A percentile compares a stretch with the other conserved stretches of the same genome.
phyloP scores from a whole-genome alignment of 1,284 basidiomycete species.

The Naganishia sp. region DNA sequence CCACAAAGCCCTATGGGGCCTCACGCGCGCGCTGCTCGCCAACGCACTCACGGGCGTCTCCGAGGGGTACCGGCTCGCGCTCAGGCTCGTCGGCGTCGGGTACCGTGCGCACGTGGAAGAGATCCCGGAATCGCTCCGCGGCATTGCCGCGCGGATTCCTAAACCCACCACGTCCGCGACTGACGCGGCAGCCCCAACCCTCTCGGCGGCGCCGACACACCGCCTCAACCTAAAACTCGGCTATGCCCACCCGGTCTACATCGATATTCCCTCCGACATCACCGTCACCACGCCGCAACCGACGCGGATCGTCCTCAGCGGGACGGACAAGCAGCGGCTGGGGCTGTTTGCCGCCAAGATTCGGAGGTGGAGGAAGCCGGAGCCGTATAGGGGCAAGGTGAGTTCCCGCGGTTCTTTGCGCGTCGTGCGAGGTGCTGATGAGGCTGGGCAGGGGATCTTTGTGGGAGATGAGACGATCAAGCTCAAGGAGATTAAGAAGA shows the following conservation, averaged over 20 bases:
- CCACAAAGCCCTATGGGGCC: slow-evolving; percentile 89
- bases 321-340: slow-evolving; percentile 62
- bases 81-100: slow-evolving; percentile 92
- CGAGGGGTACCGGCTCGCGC: slow-evolving; percentile 75
- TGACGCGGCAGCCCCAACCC: too few relatives aligned
- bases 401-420: slow-evolving; percentile 46
- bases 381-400: slow-evolving; percentile 97
- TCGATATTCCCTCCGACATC: slow-evolving; percentile 78
- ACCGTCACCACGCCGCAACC: slow-evolving; percentile 60
- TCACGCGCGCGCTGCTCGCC: slow-evolving; percentile 80
- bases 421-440: slow-evolving; percentile 12
- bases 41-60: slow-evolving; percentile 91
- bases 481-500: slow-evolving; percentile 92
- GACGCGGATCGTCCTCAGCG: slow-evolving; percentile 58
- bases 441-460: slow-evolving; percentile 73
- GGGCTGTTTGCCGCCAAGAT: slow-evolving; percentile 88
- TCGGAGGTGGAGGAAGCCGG: slow-evolving; percentile 79
- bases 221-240: slow-evolving; percentile 84
- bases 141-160: slow-evolving; percentile 30
- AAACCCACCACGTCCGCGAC: too few relatives aligned
- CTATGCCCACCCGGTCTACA: slow-evolving; percentile 81
- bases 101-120: slow-evolving; percentile 86
- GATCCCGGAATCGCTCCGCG: slow-evolving; percentile 60
- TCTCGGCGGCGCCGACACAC: slow-evolving; percentile 42
- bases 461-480: slow-evolving; percentile 84